Evolutionary conservation across 306 rosid genomes (phyloP).

Genomic region (Pterocarpus santalinus): DNA sequence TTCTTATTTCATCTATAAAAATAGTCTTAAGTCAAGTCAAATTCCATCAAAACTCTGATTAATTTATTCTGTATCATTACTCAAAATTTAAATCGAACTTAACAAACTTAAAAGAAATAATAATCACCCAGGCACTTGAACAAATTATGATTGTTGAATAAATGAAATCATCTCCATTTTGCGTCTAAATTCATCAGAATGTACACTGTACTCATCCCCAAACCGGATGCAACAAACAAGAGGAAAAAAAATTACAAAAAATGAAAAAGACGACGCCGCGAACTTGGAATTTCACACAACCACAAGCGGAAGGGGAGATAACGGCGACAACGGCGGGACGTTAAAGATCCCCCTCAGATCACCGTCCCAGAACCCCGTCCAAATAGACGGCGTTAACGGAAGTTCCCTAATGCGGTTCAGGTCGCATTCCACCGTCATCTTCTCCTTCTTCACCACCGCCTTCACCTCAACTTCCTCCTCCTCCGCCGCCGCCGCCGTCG

Average conservation of each 20-base stretch:
- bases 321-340: conserved; percentile 84
- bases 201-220: conserved; percentile 27
- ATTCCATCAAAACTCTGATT: no score
- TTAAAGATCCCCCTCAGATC: conserved; percentile 66
- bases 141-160: not conserved
- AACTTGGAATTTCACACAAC: conserved; percentile 54
- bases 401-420: conserved; percentile 44
- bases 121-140: not conserved
- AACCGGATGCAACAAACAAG: not conserved
- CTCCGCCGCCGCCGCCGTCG: not conserved
- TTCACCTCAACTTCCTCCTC: conserved; percentile 33
- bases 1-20: no score
- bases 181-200: not conserved
- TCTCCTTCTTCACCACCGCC: conserved; percentile 64
- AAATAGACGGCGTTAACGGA: conserved; percentile 87
- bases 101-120: not conserved
- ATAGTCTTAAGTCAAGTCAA: no score
- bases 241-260: not conserved
- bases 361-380: conserved; percentile 73
- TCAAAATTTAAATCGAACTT: not conserved
- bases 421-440: conserved; percentile 43
- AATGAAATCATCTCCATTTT: conserved; percentile 1
- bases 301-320: conserved; percentile 76
- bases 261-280: not conserved
- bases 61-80: no score